Evolutionary conservation across 805 yeast species (phyloP), one percentile per base, ranked within the genome.

Genomic region (Candida chilensis): DNA sequence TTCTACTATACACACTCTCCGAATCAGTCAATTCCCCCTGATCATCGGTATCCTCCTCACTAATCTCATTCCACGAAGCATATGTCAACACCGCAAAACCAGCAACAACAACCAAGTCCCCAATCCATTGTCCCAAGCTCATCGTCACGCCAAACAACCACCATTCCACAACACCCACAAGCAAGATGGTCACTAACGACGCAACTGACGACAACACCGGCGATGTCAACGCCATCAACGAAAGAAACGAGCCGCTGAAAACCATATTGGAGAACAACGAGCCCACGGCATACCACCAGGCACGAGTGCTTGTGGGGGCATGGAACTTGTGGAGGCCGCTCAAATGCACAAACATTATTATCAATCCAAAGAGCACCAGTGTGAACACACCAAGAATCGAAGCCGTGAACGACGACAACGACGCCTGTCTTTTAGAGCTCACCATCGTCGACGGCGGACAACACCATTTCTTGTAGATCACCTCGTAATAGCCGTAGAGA

Each of bases 81-180:
- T 64, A 57, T 5, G 82, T 74, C 42, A 86, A 64, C 22, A 84
- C 48, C 0, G 52, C 65, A 48, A 85, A 86, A 0, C 95, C 95
- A 15, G 64, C 45, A 22, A 82, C 65, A 20, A 85, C 83, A 27
- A 84, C 49, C 4, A 71, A 27, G 34, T 88, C 86, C 5, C 95
- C 95, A 3, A 71, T 2, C 17, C 82, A 37, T 33, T 85, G 92
- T 17, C 64, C 69, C 2, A 47, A 24, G 11, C 74, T 64, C 31
- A 85, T 58, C 2, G 51, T 59, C 16, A 72, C 68, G 4, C 78
- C 82, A 54, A 80, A 81, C 7, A 80, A 41, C 0, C 67, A 32
- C 78, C 81, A 82, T 47, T 85, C 95, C 14, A 75, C 75, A 1
- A 82, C 30, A 0, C 95, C 94, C 27, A 86, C 92, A 31, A 85